Evolutionary conservation across 1,284 basidiomycete genomes (phyloP), one percentile per base, ranked within the genome.

Genomic region (Trametes hirsuta): DNA sequence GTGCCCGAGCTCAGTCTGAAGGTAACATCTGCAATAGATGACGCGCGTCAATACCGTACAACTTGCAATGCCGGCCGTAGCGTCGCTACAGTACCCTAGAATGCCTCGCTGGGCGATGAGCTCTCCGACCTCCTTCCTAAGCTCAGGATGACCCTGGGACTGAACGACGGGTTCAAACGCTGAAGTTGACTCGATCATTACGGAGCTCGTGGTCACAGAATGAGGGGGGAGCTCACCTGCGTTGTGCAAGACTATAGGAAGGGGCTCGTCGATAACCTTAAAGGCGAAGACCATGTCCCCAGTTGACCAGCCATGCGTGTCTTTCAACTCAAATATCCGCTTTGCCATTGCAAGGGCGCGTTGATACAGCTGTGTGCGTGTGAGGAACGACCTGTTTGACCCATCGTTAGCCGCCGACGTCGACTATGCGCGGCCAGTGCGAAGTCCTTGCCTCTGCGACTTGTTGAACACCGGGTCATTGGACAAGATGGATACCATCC

Each of bases 1-100:
- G 66, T 94, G 93, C 0, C 85, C 91, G 14, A 94, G 80, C 66
- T 88, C 88, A 0, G 89, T 91, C 68, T 91, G 88, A 37, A 90
- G 77, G 71, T 90, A 90, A 60, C 84, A 86, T 2, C 75, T 76
- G 18, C n/a, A 18, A 22, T 4, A 10, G 3, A 24, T 18, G 5
- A 21, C 42, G 11, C 4, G 18, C 6, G 49, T 14, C 6, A 30
- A 14, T 12, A 25, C n/a, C 3, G 25, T 34, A 21, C 30, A 30
- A n/a, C 8, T 3, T 6, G 22, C 37, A n/a, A 3, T 15, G 22
- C 18, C 3, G 18, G 8, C 14, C 24, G 41, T 25, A 10, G 25
- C 21, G 10, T 47, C 11, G 14, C 18, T 36, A 14, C 11, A 22
- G 53, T 65, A 76, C 72, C 90, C 90, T 6, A 90, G 72, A 66